Percentiles rank a stretch among this genome's conserved stretches.
Evolutionary conservation across 192 early-diverging fungal genomes (phyloP).

Genomic region (Chytriomyces confervae): DNA sequence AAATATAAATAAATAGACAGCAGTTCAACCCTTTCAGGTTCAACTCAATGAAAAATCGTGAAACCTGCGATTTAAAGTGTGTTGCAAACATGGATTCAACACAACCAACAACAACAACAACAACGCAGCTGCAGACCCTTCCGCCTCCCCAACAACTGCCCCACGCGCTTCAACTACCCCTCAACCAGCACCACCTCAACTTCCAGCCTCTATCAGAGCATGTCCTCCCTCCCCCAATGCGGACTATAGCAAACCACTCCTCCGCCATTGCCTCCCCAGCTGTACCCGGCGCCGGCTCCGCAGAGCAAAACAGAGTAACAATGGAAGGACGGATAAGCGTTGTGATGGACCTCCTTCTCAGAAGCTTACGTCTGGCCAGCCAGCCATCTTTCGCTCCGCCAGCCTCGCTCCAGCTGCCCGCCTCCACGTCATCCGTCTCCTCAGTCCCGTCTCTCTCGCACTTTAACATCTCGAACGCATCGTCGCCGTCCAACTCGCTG

Average conservation of each 20-base stretch:
- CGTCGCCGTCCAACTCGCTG: not conserved
- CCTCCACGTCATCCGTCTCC: not conserved
- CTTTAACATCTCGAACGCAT: not conserved
- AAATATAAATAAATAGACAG: too few species aligned
- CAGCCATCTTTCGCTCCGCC: not conserved
- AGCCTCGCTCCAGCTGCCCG: not conserved
- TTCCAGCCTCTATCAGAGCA: too few species aligned
- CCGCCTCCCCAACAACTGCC: too few species aligned
- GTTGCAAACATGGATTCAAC: too few species aligned
- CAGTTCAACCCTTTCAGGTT: too few species aligned
- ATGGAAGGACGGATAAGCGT: constrained; percentile 21
- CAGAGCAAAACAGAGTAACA: constrained; percentile 1
- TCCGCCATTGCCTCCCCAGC: not conserved
- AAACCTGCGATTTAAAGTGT: too few species aligned
- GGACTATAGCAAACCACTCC: not conserved
- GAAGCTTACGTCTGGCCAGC: constrained; percentile 11
- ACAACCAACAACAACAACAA: too few species aligned
- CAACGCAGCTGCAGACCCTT: too few species aligned
- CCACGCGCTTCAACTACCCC: too few species aligned
- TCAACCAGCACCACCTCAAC: too few species aligned
- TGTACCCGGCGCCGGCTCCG: not conserved
- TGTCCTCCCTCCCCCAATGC: too few species aligned
- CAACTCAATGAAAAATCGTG: too few species aligned
- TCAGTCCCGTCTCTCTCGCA: not conserved
- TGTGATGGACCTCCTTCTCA: constrained; percentile 7